phyloP scores from a whole-genome alignment of 148 eudicot species.

The Tetragonia tetragonoides region DNA sequence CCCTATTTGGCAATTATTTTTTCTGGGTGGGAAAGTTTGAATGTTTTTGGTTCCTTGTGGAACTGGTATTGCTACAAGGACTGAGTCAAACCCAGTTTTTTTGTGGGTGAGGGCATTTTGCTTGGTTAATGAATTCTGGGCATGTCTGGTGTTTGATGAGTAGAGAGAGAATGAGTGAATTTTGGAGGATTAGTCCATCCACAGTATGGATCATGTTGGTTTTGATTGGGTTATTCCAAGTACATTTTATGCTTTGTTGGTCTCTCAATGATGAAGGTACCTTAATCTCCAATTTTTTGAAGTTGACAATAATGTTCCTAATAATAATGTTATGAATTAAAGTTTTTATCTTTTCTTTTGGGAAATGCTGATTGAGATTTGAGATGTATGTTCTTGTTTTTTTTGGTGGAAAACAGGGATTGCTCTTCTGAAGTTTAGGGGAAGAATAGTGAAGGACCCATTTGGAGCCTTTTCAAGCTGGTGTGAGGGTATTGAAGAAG shows the following conservation, averaged over 20 bases:
- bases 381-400: neutral
- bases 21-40: neutral
- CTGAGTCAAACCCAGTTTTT: constrained; percentile 22
- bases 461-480: constrained; percentile 65
- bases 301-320: neutral
- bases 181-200: constrained; percentile 32
- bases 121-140: constrained; percentile 11
- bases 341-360: neutral
- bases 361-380: neutral
- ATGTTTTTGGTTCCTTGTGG: constrained; percentile 19
- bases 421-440: constrained; percentile 57
- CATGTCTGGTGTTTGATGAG: constrained; percentile 15
- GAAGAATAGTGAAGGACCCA: constrained; percentile 66
- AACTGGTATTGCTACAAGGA: constrained; percentile 17
- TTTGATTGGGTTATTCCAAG: constrained; percentile 30
- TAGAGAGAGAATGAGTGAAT: constrained; percentile 35
- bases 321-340: neutral
- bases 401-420: constrained; percentile 45
- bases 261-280: constrained; percentile 68
- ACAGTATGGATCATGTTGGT: constrained; percentile 22
- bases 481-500: constrained; percentile 48
- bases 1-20: neutral
- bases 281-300: neutral
- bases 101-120: neutral
- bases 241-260: constrained; percentile 30